phyloP scores from a whole-genome alignment of 1,139 yeast species.

The Geotrichum klebahnii region DNA sequence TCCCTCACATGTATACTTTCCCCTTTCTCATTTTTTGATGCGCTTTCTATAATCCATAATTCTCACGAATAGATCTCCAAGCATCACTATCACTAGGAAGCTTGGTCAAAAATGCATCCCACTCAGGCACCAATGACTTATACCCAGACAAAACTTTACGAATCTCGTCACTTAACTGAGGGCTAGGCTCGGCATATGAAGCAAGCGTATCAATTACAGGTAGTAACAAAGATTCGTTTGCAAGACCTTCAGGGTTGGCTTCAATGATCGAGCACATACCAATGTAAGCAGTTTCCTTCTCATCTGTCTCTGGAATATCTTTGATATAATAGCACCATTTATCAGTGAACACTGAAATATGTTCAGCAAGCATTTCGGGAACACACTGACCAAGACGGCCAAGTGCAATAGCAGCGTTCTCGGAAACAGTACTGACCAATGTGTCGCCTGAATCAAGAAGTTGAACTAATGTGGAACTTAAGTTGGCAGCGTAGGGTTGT shows the following conservation, averaged over 20 bases:
- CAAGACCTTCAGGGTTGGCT: constrained; percentile 63
- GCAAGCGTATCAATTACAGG: constrained; percentile 63
- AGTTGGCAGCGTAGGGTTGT: constrained; percentile 53
- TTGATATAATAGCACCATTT: constrained; percentile 67
- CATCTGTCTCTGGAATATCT: constrained; percentile 67
- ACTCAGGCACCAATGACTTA: constrained; percentile 26
- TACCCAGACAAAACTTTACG: constrained; percentile 39
- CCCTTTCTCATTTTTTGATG: too few relatives aligned
- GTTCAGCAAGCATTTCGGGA: constrained; percentile 57
- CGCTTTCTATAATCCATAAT: neutral
- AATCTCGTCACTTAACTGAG: constrained; percentile 35
- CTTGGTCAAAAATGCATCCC: neutral
- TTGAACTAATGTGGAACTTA: constrained; percentile 61
- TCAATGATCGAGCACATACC: constrained; percentile 71
- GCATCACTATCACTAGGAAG: neutral
- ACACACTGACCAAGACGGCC: constrained; percentile 78
- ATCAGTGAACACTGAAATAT: constrained; percentile 53
- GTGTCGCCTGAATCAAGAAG: constrained; percentile 51
- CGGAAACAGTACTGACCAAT: constrained; percentile 61
- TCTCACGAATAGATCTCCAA: neutral
- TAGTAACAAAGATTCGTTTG: constrained; percentile 49
- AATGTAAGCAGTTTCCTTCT: constrained; percentile 71
- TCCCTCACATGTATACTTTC: too few relatives aligned
- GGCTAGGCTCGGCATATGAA: constrained; percentile 47
- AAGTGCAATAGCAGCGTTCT: constrained; percentile 86